Evolutionary conservation across 331 rosid species (phyloP), one percentile per base, ranked within the genome.

Genomic region (Stylosanthes scabra): DNA sequence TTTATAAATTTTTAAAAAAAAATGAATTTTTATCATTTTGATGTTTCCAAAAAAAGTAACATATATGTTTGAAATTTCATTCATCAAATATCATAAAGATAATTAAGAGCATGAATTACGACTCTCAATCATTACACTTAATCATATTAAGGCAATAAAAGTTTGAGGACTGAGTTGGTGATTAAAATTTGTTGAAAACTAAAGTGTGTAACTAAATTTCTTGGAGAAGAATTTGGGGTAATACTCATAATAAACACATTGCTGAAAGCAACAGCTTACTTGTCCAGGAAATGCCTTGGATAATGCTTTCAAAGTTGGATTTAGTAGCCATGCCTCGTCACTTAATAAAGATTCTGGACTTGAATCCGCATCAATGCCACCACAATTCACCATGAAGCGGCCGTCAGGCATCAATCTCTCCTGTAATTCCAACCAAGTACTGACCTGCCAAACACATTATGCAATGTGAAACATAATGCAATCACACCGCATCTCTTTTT

Each of bases 311-410:
- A 94, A 65, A 49, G 90, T 78, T 50, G 86, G 74, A 83, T 85
- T 91, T 31, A 83, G 80, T 31, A 82, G 71, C 95, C 88, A 89
- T 57, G 76, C 78, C 34, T 57, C 73, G 37, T 89, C 85, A 13
- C 71, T 76, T 73, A 87, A 78, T 66, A 70, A 78, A 62, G 9
- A 69, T 68, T 55, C 68, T 13, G 79, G 72, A 72, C 78, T 34
- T 68, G 93, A 44, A 54, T 72, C 83, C 61, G 66, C 95, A 75
- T 71, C 83, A 67, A 79, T 80, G 66, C 97, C 97, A 50, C 99
- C 96, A 8, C 97, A 90, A 63, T 94, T 94, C 77, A 91, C 93
- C 97, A 94, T 94, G 52, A 94, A 75, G 55, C 99, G 93, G 46
- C 97, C 97, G 66, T 79, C 59, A 2, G 87, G 85, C 90, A 91